Base-by-base conservation (phyloP, 1,139 yeast species). In the Scheffersomyces insectosa region DNA sequence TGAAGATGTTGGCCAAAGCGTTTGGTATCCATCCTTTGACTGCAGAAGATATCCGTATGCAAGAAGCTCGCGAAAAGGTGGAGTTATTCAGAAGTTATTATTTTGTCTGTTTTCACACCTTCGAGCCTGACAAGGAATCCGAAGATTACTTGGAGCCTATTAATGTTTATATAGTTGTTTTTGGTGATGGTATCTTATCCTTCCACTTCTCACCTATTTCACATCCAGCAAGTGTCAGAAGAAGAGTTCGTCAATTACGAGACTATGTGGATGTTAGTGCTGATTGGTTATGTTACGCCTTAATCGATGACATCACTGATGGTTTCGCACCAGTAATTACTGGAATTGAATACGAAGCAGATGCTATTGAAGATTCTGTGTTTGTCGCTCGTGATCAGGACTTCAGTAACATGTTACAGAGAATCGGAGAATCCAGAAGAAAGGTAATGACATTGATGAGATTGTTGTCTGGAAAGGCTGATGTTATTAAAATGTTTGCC, bases 401-500 rank as follows among this genome's bases (percentile, higher is more conserved):
- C 58, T 85, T 86, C 54, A 77, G 88, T 44, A 67, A 70, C 36
- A 86, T 89, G 89, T 72, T 91, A 56, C 80, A 82, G 50, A 77
- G 87, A 51, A 88, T 91, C 51, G 97, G 97, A 44, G 95, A 88
- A 57, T 82, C 96, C 11, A 80, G 98, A 62, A 76, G 93, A 48
- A 88, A 85, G 59, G 95, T 90, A 33, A 91, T 91, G 97, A 86
- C 96, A 0, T 72, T 91, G 60, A 84, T 93, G 88, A 77, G 99
- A 57, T 72, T 93, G 48, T 74, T 93, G 42, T 84, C 95, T 25
- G 96, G 97, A 48, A 93, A 93, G 63, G 98, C 99, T 0, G 99
- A 95, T 64, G 99, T 93, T 45, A 89, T 93, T 57, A 88, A 88
- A 59, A 93, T 91, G 96, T 90, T 93, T 74, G 96, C 97, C 33